Conservation (phyloP, 75 land plant species). For the Chamaecyparis obtusa region DNA sequence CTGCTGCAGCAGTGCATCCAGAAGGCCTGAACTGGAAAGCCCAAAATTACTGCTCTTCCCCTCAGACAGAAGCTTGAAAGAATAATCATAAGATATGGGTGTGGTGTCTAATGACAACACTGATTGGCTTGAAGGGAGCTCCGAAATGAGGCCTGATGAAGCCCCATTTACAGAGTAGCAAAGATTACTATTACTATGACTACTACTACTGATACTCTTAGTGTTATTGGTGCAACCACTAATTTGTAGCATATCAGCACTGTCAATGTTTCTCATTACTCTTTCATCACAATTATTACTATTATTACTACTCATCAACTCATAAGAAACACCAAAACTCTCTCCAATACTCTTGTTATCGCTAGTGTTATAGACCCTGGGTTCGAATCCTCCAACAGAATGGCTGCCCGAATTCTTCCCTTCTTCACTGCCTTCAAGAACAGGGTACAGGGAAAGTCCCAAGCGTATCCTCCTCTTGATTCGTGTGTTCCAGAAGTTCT, state of each 20-base stretch:
- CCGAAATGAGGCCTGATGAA: slow-evolving; percentile 31
- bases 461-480: slow-evolving; percentile 47
- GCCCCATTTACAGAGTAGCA: background rate
- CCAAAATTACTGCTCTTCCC: background rate
- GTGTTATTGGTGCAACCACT: background rate
- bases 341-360: background rate
- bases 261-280: too few relatives aligned
- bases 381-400: background rate
- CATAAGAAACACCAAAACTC: too few relatives aligned
- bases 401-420: background rate
- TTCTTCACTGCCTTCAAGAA: slow-evolving; percentile 1
- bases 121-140: slow-evolving; percentile 63
- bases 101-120: slow-evolving; percentile 41
- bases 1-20: background rate
- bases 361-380: background rate
- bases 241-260: too few relatives aligned
- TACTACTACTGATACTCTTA: background rate
- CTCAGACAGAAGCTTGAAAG: background rate
- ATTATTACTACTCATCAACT: too few relatives aligned
- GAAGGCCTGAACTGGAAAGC: background rate
- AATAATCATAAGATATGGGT: slow-evolving; percentile 17
- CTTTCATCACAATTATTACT: too few relatives aligned
- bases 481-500: slow-evolving; percentile 58
- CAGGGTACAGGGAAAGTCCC: slow-evolving; percentile 44
- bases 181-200: background rate